Percentiles rank a stretch among this genome's conserved stretches.
Conservation (phyloP, 1,284 basidiomycete genomes). For the Trichosporon sp. region DNA sequence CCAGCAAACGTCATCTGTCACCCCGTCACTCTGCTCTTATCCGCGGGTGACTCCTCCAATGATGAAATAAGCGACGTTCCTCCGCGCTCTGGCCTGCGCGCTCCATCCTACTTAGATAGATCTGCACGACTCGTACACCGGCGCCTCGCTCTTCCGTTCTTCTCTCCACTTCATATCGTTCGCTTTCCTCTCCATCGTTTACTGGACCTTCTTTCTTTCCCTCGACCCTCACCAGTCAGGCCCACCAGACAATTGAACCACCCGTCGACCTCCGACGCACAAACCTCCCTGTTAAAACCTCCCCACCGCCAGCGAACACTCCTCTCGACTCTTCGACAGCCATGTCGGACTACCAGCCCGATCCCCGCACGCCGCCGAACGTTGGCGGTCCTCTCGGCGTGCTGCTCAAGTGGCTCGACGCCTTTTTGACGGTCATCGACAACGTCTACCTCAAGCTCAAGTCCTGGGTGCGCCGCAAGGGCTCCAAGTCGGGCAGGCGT, state of each 20-base stretch:
- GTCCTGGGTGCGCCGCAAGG: not conserved
- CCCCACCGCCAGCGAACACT: too few relatives aligned
- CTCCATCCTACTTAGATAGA: not conserved
- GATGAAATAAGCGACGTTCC: not conserved
- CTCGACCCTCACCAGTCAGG: not conserved
- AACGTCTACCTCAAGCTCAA: not conserved
- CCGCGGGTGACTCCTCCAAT: not conserved
- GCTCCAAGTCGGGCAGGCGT: not conserved
- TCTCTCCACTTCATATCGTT: not conserved
- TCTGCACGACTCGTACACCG: not conserved
- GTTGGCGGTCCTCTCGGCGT: not conserved
- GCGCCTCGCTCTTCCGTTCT: not conserved
- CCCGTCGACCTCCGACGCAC: not conserved
- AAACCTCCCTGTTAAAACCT: not conserved
- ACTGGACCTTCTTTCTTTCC: not conserved
- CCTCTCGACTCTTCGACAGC: too few relatives aligned
- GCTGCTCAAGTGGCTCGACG: conserved; percentile 4
- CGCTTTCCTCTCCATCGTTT: too few relatives aligned
- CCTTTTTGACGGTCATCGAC: conserved; percentile 1
- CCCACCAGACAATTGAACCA: not conserved
- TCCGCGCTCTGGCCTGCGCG: not conserved
- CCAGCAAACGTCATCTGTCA: conserved; percentile 1
- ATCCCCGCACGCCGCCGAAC: conserved; percentile 1
- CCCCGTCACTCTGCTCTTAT: not conserved
- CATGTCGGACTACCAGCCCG: not conserved